These are phyloP conservation scores for Saccharomycopsis hybrid DNA, from an alignment of 1,139 yeast species.

Conservation along the genomic window DNA sequence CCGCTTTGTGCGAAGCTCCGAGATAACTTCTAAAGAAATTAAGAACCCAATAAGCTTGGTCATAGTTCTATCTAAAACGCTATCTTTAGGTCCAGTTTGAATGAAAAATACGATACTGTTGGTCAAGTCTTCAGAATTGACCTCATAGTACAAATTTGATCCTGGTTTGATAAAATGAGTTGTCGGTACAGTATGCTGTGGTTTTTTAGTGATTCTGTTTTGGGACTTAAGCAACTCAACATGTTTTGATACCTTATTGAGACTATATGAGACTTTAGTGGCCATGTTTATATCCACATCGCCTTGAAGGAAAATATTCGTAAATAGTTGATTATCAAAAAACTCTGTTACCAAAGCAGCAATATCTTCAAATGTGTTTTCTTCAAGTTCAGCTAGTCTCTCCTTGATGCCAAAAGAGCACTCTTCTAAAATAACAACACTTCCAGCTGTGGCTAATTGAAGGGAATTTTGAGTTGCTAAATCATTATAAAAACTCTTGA, in stretches of 20 bases:
- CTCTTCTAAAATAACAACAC: conserved; percentile 47
- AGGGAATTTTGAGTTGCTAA: conserved; percentile 34
- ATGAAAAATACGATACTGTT: conserved; percentile 45
- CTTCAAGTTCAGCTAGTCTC: conserved; percentile 50
- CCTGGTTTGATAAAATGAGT: conserved; percentile 7
- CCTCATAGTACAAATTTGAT: conserved; percentile 5
- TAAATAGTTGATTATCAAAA: conserved; percentile 23
- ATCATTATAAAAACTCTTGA: conserved; percentile 21
- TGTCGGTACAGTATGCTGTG: not conserved
- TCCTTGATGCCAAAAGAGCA: conserved; percentile 45
- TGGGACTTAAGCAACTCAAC: not conserved
- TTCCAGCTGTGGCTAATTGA: conserved; percentile 39
- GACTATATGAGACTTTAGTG: not conserved
- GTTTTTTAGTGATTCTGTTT: no score
- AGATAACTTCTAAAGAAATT: conserved; percentile 35
- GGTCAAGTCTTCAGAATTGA: conserved; percentile 35
- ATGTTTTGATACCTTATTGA: not conserved
- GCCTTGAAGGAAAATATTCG: conserved; percentile 44
- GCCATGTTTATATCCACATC: conserved; percentile 27
- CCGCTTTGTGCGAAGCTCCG: conserved; percentile 43
- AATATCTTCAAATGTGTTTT: conserved; percentile 41
- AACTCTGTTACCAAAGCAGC: conserved; percentile 27
- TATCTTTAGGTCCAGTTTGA: conserved; percentile 46
- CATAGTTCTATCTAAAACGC: conserved; percentile 31
- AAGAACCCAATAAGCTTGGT: conserved; percentile 41